Base-by-base conservation (phyloP, 2,329 filamentous ascomycete species). In the Karstenula rhodostoma region DNA sequence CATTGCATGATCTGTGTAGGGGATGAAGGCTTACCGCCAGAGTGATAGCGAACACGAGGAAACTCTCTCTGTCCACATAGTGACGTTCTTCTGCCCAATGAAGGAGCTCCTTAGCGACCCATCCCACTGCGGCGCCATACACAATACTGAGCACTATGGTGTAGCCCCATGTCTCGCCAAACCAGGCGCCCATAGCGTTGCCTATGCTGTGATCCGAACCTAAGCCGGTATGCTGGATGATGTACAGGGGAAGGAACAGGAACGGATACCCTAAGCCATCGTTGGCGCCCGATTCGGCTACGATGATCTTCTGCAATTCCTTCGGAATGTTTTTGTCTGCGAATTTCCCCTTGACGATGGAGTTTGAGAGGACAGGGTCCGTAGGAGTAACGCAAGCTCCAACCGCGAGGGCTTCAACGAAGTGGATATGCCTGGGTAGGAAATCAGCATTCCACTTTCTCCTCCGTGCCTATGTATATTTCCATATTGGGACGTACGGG, bases 281-380 rank as follows among this genome's bases (percentile, higher is more conserved):
- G 71, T 97, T 97, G 1, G 92, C 91, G 1, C 93, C 94, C 0
- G 91, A 93, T 79, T 97, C 93, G 40, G 79, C 82, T 60, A 80
- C 80, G 61, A 81, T 82, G 60, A 82, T 92, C 65, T 90, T 88
- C 80, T 96, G 93, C 51, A 97, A 81, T 29, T 89, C 86, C 59
- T 88, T 89, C 0, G 94, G 93, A 19, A 97, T 89, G 73, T 97
- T 95, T 70, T 93, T 90, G 71, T 97, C 93, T 0, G 94, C 94
- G 73, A 96, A 97, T 69, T 92, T 94, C 33, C 93, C 93, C 80
- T 97, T 97, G 48, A 97, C 92, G 59, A 97, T 96, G 2, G 91
- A 91, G 65, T 95, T 94, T 17, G 91, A 94, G 40, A 97, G 78
- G 1, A 97, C 88, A 0, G 94, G 94, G 70, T 97, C 94, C 0